phyloP scores from a whole-genome alignment of 2,329 filamentous ascomycete genomes.

The Venturia oleaginea region DNA sequence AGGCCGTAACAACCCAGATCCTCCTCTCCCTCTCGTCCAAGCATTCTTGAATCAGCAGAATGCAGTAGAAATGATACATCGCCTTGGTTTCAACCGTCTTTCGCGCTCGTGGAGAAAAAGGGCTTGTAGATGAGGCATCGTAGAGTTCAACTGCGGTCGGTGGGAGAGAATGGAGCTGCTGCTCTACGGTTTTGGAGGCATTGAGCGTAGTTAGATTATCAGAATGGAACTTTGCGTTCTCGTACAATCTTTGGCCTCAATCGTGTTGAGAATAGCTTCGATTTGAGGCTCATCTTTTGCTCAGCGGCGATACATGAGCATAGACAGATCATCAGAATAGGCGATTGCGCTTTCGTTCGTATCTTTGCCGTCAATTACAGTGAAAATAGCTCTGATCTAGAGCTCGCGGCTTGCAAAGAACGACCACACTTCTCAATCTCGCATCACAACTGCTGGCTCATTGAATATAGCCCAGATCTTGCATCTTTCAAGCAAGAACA shows the following conservation, averaged over 20 bases:
- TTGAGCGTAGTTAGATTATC: no score
- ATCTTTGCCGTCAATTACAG: not conserved
- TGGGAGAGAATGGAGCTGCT: not conserved
- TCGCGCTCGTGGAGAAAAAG: not conserved
- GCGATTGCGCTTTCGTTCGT: not conserved
- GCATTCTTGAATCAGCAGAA: not conserved
- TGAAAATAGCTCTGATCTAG: not conserved
- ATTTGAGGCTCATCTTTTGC: no score
- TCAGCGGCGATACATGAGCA: no score
- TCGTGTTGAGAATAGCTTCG: no score
- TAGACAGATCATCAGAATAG: not conserved
- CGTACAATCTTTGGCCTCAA: no score
- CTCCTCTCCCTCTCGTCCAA: not conserved
- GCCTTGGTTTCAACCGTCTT: not conserved
- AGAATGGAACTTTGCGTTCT: no score
- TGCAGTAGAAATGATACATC: not conserved
- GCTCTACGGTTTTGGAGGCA: no score
- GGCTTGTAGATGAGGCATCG: not conserved
- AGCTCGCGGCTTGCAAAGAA: no score
- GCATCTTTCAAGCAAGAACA: not conserved
- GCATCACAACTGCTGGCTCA: not conserved
- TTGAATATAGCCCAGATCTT: not conserved
- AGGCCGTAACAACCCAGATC: not conserved
- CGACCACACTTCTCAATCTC: no score
- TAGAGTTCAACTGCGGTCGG: not conserved